Percentiles rank a stretch among this genome's conserved stretches.
Evolutionary conservation across 176 grass and related monocot species (phyloP).

Genomic region (Hyparrhenia diplandra): DNA sequence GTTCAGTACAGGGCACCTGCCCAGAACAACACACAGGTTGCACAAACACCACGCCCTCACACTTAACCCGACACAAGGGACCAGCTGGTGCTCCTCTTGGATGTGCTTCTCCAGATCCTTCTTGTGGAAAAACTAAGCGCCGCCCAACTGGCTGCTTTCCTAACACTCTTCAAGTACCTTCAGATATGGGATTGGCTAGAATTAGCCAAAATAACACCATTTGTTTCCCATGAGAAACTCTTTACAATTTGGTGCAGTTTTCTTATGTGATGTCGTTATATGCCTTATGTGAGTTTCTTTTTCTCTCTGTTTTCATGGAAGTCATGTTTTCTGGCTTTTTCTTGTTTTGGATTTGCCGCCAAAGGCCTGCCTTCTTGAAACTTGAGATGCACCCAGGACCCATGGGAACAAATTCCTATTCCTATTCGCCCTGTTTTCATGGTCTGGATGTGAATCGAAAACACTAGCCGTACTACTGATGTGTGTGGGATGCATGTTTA

Average conservation of each 20-base stretch:
- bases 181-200: background rate
- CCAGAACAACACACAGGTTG: too few species aligned
- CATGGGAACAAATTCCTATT: background rate
- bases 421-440: constrained; percentile 7
- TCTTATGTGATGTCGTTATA: background rate
- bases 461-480: background rate
- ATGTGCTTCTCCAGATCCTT: too few species aligned
- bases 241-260: background rate
- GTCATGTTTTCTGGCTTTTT: background rate
- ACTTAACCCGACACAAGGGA: too few species aligned
- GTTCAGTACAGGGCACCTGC: too few species aligned
- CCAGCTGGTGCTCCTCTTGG: too few species aligned
- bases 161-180: background rate
- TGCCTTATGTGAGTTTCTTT: background rate
- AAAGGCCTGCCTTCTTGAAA: background rate
- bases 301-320: background rate
- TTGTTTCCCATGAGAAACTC: background rate
- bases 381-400: background rate
- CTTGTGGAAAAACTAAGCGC: too few species aligned
- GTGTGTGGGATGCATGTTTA: background rate
- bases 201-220: background rate
- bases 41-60: too few species aligned
- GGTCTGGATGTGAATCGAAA: background rate
- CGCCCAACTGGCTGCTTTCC: background rate
- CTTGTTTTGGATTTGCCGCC: background rate